A percentile compares a stretch with the other conserved stretches of the same genome.
Conservation (phyloP, 176 grass and related monocot species). For the Rhynchospora pubera region DNA sequence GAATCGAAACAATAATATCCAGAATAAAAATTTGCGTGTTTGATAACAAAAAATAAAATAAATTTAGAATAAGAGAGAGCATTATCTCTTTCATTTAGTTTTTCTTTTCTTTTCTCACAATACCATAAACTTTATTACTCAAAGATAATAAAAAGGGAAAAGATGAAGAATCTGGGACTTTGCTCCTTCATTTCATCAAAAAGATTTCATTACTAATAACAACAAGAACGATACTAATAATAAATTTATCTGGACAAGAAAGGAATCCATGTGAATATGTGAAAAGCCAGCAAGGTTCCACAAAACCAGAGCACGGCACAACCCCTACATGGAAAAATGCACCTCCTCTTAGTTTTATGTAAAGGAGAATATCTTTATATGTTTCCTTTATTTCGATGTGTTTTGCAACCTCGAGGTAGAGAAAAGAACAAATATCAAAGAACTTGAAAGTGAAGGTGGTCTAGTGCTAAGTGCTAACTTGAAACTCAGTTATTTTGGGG, state of each 20-base stretch:
- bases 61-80: no score
- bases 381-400: not conserved
- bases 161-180: no score
- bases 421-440: not conserved
- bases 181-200: no score
- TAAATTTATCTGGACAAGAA: not conserved
- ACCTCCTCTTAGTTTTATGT: not conserved
- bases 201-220: no score
- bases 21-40: no score
- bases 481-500: no score
- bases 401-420: not conserved
- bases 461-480: not conserved
- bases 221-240: not conserved
- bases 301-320: not conserved
- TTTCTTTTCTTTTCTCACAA: no score
- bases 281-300: constrained; percentile 6
- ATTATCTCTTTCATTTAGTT: no score
- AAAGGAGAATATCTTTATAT: not conserved
- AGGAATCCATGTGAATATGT: not conserved
- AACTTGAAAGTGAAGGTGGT: not conserved
- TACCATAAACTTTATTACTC: no score
- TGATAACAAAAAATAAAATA: no score
- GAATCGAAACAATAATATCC: no score
- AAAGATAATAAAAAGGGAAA: no score
- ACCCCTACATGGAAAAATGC: not conserved